These are phyloP conservation scores for Aspergillus clavatus DNA, from an alignment of 2,329 filamentous ascomycete species.

Conservation along the genomic window DNA sequence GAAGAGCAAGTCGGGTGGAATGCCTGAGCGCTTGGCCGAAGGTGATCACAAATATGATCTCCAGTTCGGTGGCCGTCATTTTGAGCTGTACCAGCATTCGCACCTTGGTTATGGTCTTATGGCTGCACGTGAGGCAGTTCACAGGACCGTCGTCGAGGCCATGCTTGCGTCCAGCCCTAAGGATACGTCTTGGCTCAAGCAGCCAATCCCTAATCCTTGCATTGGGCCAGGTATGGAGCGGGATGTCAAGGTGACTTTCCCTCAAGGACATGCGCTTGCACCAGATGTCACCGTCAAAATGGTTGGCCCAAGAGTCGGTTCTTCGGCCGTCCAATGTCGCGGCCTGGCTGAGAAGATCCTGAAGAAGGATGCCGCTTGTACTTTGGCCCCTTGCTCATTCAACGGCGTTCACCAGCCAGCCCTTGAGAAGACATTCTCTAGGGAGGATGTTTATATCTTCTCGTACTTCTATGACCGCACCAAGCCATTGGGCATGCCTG, in stretches of 20 bases:
- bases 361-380: conserved; percentile 77
- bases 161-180: conserved; percentile 59
- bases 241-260: conserved; percentile 67
- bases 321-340: conserved; percentile 81
- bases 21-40: conserved; percentile 77
- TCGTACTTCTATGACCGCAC: conserved; percentile 98
- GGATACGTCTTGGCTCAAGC: conserved; percentile 62
- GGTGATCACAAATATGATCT: conserved; percentile 96
- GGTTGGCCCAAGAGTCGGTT: conserved; percentile 66
- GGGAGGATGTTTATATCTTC: conserved; percentile 92
- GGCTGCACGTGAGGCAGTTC: conserved; percentile 84
- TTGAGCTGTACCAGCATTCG: conserved; percentile 94
- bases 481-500: conserved; percentile 93
- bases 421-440: conserved; percentile 83
- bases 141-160: conserved; percentile 68
- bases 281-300: conserved; percentile 70
- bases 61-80: conserved; percentile 82
- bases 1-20: conserved; percentile 64
- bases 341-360: conserved; percentile 85
- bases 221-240: conserved; percentile 74
- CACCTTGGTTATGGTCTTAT: conserved; percentile 96
- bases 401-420: conserved; percentile 94
- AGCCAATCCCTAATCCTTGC: conserved; percentile 77
- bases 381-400: conserved; percentile 90
- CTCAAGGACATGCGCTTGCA: conserved; percentile 61